Evolutionary conservation across 2,329 filamentous ascomycete species (phyloP).

Genomic region (Fusarium siculi): DNA sequence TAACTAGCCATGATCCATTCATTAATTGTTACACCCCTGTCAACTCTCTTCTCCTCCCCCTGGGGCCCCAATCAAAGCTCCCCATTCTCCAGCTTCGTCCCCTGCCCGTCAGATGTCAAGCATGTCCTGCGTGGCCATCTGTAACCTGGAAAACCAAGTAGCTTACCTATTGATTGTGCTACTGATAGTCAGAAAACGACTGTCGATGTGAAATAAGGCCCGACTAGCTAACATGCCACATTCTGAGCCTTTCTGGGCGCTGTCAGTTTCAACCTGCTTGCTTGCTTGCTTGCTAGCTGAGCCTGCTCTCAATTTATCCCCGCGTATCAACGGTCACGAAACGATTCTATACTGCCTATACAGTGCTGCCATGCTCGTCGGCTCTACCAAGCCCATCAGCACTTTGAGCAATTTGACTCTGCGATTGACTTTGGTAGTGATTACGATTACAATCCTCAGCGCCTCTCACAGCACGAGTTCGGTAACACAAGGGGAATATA

Average conservation of each 20-base stretch:
- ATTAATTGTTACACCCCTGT: not conserved
- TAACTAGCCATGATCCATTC: not conserved
- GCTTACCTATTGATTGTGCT: conserved; percentile 26
- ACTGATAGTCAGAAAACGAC: not conserved
- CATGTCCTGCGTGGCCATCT: conserved; percentile 17
- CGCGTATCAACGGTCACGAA: conserved; percentile 27
- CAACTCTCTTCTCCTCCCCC: not conserved
- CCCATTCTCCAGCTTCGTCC: conserved; percentile 25
- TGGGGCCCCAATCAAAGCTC: conserved; percentile 34
- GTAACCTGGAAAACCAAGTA: conserved; percentile 1
- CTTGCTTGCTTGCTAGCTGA: not conserved
- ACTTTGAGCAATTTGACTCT: not conserved
- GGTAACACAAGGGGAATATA: not conserved
- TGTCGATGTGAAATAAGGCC: conserved; percentile 36
- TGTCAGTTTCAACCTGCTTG: conserved; percentile 3
- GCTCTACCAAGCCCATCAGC: not conserved
- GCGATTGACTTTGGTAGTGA: conserved; percentile 15
- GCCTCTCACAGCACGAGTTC: not conserved
- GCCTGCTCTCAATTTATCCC: conserved; percentile 5
- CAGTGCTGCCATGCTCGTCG: not conserved
- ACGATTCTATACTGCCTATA: not conserved
- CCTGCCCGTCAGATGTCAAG: conserved; percentile 37
- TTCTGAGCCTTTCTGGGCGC: not conserved
- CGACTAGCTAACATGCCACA: conserved; percentile 39
- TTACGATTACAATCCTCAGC: not conserved